Conservation (phyloP, 129 eudicot species). For the Helichrysum umbraculigerum region DNA sequence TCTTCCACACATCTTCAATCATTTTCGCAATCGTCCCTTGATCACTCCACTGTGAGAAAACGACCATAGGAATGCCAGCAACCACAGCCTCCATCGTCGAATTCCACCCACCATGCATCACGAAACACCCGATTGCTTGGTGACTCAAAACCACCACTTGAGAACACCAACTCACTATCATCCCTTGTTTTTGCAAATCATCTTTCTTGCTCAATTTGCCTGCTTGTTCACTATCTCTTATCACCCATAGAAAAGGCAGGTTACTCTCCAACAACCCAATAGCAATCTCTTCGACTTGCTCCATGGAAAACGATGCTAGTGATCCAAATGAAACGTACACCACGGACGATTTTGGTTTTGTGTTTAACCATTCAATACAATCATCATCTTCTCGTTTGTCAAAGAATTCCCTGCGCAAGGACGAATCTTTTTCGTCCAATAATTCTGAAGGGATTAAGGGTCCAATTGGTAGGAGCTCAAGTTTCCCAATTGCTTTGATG, state of each 20-base stretch:
- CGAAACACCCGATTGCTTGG: neutral
- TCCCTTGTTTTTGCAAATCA: constrained; percentile 9
- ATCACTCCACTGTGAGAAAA: neutral
- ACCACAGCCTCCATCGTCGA: neutral
- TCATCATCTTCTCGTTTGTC: too few species aligned
- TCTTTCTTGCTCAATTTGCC: neutral
- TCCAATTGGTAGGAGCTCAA: neutral
- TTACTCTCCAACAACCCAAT: neutral
- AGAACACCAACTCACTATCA: constrained; percentile 10
- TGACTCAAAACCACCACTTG: constrained; percentile 11
- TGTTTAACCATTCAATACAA: neutral
- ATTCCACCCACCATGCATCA: constrained; percentile 19
- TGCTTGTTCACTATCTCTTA: constrained; percentile 17
- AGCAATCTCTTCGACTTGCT: constrained; percentile 16
- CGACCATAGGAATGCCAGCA: constrained; percentile 14
- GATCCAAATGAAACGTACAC: too few species aligned
- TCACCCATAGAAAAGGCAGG: constrained; percentile 17
- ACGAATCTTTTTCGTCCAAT: neutral
- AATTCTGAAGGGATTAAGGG: neutral
- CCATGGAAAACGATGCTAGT: neutral
- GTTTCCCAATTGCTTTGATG: neutral
- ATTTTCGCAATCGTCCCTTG: neutral
- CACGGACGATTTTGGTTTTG: neutral
- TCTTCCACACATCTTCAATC: constrained; percentile 13
- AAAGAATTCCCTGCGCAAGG: too few species aligned